phyloP scores from a whole-genome alignment of 176 grass and related monocot genomes.

The Panicum miliaceum region DNA sequence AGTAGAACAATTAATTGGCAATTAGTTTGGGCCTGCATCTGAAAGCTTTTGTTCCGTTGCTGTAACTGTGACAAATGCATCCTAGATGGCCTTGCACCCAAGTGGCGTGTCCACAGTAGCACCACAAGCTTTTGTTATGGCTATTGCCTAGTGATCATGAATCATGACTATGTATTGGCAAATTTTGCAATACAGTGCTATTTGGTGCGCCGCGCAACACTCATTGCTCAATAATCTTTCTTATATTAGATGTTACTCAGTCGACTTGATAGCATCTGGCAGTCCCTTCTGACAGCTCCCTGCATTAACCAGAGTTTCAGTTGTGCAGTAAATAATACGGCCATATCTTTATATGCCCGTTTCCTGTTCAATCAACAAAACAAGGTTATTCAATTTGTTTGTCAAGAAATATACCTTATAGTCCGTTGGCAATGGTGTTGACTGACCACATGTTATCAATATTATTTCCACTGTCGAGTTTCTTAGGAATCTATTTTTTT shows the following conservation, averaged over 20 bases:
- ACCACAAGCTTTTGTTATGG: not conserved
- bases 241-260: not conserved
- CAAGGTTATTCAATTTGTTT: not conserved
- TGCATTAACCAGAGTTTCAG: conserved; percentile 10
- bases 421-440: not conserved
- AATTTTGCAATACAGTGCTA: not conserved
- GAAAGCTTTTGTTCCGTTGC: not conserved
- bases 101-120: not conserved
- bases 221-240: not conserved
- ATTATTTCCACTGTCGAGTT: not conserved
- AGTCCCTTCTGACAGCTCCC: not conserved
- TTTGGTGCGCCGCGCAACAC: not conserved
- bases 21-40: not conserved
- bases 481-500: not conserved
- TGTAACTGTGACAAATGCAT: not conserved
- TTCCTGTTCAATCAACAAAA: not conserved
- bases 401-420: not conserved
- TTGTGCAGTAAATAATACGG: conserved; percentile 2
- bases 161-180: conserved; percentile 9
- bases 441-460: not conserved
- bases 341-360: not conserved
- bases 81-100: not conserved
- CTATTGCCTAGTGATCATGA: not conserved
- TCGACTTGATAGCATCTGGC: not conserved
- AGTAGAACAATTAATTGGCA: not conserved